Base-by-base conservation (phyloP, 1,139 yeast species). In the Saccharomyces hybrid region DNA sequence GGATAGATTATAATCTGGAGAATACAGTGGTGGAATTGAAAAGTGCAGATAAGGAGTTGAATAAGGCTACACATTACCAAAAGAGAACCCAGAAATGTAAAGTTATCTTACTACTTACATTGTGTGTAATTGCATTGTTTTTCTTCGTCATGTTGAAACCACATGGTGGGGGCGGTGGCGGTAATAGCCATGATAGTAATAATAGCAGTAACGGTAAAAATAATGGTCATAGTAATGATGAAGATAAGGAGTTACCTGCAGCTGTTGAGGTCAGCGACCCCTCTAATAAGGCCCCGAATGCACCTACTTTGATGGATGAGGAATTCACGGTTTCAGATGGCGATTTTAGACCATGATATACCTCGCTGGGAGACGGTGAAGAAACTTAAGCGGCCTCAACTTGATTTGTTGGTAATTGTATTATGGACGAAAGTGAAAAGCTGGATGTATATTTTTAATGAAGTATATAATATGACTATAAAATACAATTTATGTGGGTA, bases 31-130 rank as follows among this genome's bases (percentile, higher is more conserved):
- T 82, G 49, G 88, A 89, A 61, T 80, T 93, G 57, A 82, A 84
- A 63, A 79, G 77, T 42, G 95, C 97, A 0, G 88, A 87, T 58
- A 81, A 82, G 60, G 95, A 91, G 70, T 75, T 93, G 56, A 75
- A 80, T 25, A 78, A 82, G 61, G 98, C 98, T 0, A 83, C 86
- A 49, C 74, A 76, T 28, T 88, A 91, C 71, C 99, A 93, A 66
- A 85, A 86, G 68, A 77, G 95, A 58, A 88, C 96, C 1, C 90
- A 93, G 55, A 93, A 91, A 69, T 93, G 98, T 72, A 91, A 90
- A 69, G 73, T 93, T 48, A 91, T 93, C 14, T 76, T 93, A 52
- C 76, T 93, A 50, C 72, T 93, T 58, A 73, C 82, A 14, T 75
- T 93, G 55, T 70, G 90, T 38, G 95, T 88, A 29, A 74, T 89